Base-by-base conservation (phyloP, 2,329 filamentous ascomycete genomes). In the Cryphonectria naterciae region DNA sequence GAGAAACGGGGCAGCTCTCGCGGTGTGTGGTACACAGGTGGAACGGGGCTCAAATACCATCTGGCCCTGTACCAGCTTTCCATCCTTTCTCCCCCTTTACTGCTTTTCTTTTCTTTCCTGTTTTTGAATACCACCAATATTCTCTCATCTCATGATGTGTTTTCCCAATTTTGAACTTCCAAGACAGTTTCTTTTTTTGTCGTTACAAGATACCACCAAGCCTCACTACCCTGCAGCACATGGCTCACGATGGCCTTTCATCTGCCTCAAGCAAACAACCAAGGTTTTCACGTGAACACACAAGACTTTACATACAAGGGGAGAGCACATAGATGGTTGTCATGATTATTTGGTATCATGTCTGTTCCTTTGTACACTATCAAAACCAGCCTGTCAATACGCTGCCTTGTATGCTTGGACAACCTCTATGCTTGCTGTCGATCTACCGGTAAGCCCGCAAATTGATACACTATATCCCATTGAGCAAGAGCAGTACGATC, bases 331-430 rank as follows among this genome's bases (percentile, higher is more conserved):
- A 39, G 13, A 35, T 15, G 43, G 35, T 66, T 65, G 61, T 72
- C 35, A 65, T 66, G 64, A 56, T 68, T 58, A 28, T n/a, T 56
- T 56, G 61, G 61, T 72, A 72, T 72, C 62, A 70, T 66, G 46
- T 63, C 68, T 62, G 32, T 66, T 68, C 54, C 68, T 41, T 41
- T 65, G 52, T 52, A 68, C 49, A 56, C 43, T 61, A n/a, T 52
- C 35, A 52, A 58, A 35, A 65, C 25, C 54, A 28, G 22, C 67
- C 39, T 19, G 41, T 43, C 68, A 61, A 37, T 37, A 22, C 63
- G 52, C 32, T 65, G 56, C 68, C 60, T 49, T 60, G 58, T 25
- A 19, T 32, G 52, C 52, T 17, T 2, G 6, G 15, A 58, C 52
- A 35, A 58, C 15, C n/a, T 15, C 54, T 32, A 70, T 52, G 43